phyloP scores from a whole-genome alignment of 1,284 basidiomycete genomes.

The Malassezia sp. region DNA sequence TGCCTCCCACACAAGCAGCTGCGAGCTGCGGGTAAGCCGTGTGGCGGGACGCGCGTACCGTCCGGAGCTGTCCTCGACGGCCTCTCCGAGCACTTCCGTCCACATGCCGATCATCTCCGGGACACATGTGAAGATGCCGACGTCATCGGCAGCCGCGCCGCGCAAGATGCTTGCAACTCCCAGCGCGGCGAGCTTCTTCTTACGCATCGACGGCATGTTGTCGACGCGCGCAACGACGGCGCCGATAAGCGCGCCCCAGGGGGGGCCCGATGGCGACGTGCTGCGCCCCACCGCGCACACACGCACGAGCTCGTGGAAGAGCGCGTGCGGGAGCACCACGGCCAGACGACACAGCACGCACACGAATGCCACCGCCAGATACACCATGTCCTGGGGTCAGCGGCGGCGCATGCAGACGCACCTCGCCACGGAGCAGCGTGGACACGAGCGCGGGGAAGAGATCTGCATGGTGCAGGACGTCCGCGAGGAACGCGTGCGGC shows the following conservation, averaged over 20 bases:
- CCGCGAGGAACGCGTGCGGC: constrained; percentile 19
- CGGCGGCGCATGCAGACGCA: too few species aligned
- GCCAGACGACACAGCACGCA: constrained; percentile 32
- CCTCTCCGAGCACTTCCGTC: constrained; percentile 35
- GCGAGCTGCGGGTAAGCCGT: too few species aligned
- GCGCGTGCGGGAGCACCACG: constrained; percentile 16
- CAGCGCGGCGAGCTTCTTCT: constrained; percentile 29
- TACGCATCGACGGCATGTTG: constrained; percentile 32
- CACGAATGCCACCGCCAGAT: constrained; percentile 31
- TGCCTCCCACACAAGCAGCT: too few species aligned
- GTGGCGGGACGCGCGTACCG: too few species aligned
- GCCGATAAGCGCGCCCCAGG: constrained; percentile 21
- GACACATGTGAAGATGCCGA: constrained; percentile 15
- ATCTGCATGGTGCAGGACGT: constrained; percentile 21
- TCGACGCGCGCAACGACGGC: constrained; percentile 26
- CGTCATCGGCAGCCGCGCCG: constrained; percentile 7
- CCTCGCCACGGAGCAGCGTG: constrained; percentile 24
- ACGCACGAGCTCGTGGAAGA: constrained; percentile 27
- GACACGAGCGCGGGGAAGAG: constrained; percentile 28
- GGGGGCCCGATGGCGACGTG: background rate
- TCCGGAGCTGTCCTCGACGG: constrained; percentile 19
- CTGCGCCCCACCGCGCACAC: constrained; percentile 11
- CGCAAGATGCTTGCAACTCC: constrained; percentile 24
- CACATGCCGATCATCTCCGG: constrained; percentile 34
- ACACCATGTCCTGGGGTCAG: constrained; percentile 32